Conservation (phyloP, 306 rosid genomes). For the Arachis stenosperma region DNA sequence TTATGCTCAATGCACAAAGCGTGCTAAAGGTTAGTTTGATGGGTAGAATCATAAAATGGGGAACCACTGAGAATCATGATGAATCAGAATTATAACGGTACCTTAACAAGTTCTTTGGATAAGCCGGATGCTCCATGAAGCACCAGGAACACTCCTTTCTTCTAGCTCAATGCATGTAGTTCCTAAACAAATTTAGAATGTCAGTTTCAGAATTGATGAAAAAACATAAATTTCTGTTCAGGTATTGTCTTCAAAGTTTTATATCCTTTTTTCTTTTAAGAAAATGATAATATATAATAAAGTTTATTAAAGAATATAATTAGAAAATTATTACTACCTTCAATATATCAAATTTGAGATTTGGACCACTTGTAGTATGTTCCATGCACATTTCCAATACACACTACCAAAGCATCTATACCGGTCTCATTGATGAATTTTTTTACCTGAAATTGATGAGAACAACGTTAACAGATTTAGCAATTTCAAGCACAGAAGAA, state of each 20-base stretch:
- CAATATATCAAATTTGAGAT: slow-evolving; percentile 84
- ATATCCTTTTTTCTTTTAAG: background rate
- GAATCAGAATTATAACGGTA: slow-evolving; percentile 11
- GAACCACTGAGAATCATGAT: background rate
- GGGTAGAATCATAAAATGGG: too few relatives aligned
- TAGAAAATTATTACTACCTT: slow-evolving; percentile 59
- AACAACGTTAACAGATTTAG: slow-evolving; percentile 20
- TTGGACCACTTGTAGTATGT: slow-evolving; percentile 86
- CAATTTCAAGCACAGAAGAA: slow-evolving; percentile 16
- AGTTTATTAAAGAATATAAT: slow-evolving; percentile 8
- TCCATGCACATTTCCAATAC: slow-evolving; percentile 94
- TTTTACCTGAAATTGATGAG: slow-evolving; percentile 71
- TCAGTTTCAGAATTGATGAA: slow-evolving; percentile 36
- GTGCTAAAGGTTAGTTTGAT: background rate
- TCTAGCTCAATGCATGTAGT: slow-evolving; percentile 61
- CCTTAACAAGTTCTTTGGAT: slow-evolving; percentile 75
- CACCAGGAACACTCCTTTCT: slow-evolving; percentile 75
- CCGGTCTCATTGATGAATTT: slow-evolving; percentile 82
- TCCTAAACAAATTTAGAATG: slow-evolving; percentile 52
- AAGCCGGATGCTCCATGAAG: slow-evolving; percentile 98
- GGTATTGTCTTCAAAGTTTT: background rate
- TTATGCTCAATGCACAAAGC: slow-evolving; percentile 30
- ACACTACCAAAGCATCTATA: slow-evolving; percentile 96
- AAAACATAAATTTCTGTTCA: background rate
- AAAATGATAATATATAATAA: background rate